Conservation (phyloP, 2,329 filamentous ascomycete species). For the Didymosphaeria variabile region DNA sequence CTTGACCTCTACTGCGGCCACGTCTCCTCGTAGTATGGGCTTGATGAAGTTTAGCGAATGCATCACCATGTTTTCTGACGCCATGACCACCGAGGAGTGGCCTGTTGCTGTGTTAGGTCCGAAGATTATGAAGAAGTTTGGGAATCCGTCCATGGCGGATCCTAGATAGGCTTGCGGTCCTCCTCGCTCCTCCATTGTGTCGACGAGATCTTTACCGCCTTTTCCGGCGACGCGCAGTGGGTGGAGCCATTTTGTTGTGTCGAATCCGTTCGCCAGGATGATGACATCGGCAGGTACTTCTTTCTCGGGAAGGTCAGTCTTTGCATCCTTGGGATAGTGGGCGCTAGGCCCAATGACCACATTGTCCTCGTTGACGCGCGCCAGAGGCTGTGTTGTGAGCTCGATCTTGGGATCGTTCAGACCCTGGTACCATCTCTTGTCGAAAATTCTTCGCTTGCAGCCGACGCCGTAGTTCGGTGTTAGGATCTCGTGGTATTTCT, state of each 20-base stretch:
- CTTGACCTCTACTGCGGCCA: constrained; percentile 84
- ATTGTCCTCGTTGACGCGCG: constrained; percentile 58
- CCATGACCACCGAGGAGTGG: constrained; percentile 68
- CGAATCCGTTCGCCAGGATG: constrained; percentile 69
- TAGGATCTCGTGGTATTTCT: constrained; percentile 68
- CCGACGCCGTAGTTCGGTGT: constrained; percentile 70
- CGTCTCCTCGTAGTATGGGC: constrained; percentile 83
- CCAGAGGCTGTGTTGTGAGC: constrained; percentile 61
- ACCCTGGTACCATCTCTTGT: constrained; percentile 63
- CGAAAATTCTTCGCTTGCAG: constrained; percentile 71
- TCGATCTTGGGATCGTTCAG: constrained; percentile 64
- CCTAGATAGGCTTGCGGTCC: constrained; percentile 70
- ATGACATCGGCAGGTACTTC: constrained; percentile 68
- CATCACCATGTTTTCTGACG: constrained; percentile 68
- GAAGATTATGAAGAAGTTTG: constrained; percentile 71
- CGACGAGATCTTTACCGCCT: constrained; percentile 59
- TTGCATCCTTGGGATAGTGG: constrained; percentile 55
- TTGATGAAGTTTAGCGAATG: constrained; percentile 68
- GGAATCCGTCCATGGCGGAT: constrained; percentile 66
- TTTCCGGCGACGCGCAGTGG: constrained; percentile 64
- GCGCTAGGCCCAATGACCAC: constrained; percentile 62
- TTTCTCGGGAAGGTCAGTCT: constrained; percentile 39
- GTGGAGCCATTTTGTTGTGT: constrained; percentile 63
- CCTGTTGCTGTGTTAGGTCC: constrained; percentile 72
- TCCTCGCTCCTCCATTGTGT: constrained; percentile 67